Evolutionary conservation across 345 rosid genomes (phyloP).

Genomic region (Salix koriyanagi): DNA sequence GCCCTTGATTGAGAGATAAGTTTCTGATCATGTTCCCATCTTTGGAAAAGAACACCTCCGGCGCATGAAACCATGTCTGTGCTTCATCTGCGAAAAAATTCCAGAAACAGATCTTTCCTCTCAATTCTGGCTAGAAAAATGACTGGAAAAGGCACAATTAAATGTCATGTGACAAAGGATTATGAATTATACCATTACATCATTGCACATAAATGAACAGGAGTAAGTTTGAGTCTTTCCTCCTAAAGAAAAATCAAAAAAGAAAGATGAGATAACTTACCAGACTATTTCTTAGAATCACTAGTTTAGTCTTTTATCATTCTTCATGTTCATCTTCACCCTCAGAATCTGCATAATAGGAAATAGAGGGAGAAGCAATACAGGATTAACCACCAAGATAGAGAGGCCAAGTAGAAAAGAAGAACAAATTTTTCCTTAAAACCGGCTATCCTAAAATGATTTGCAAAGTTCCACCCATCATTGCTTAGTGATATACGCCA

Average conservation of each 20-base stretch:
- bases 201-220: not conserved
- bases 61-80: not conserved
- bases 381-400: not conserved
- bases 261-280: not conserved
- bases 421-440: not conserved
- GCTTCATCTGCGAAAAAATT: constrained; percentile 1
- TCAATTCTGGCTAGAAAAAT: not conserved
- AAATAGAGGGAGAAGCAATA: not conserved
- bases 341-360: constrained; percentile 38
- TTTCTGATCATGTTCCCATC: not conserved
- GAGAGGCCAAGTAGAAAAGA: not conserved
- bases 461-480: not conserved
- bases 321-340: constrained; percentile 48
- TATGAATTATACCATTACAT: not conserved
- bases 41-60: not conserved
- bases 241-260: not conserved
- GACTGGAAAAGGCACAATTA: not conserved
- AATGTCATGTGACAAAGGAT: not conserved
- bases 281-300: not conserved
- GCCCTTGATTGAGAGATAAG: not conserved
- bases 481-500: not conserved
- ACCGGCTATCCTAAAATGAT: not conserved
- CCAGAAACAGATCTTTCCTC: not conserved
- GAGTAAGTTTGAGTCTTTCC: not conserved
- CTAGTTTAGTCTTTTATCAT: constrained; percentile 15